Conservation (phyloP, 768 basidiomycete species). For the Phylloporus arenicola region DNA sequence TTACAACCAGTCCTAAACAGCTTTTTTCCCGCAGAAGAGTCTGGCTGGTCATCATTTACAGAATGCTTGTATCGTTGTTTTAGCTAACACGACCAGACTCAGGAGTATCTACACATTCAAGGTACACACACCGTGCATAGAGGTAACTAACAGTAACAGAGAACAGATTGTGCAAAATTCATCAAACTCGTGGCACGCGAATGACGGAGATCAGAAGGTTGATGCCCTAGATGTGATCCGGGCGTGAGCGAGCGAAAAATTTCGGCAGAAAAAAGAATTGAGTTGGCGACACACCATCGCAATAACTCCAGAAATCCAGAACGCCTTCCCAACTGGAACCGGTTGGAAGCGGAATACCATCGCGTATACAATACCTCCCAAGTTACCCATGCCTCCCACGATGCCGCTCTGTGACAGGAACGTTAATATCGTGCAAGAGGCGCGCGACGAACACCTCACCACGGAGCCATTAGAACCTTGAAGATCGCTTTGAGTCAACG, state of each 20-base stretch:
- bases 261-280: background rate
- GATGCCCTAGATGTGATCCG: background rate
- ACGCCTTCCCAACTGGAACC: slow-evolving; percentile 36
- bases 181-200: slow-evolving; percentile 7
- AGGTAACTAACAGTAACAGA: background rate
- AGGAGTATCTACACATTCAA: background rate
- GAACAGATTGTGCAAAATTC: background rate
- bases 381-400: slow-evolving; percentile 36
- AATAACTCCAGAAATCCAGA: slow-evolving; percentile 44
- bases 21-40: no score
- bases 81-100: no score
- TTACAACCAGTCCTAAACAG: no score
- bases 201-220: slow-evolving; percentile 5
- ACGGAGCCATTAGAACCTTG: slow-evolving; percentile 32
- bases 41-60: background rate
- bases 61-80: background rate
- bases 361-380: slow-evolving; percentile 47
- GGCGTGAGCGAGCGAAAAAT: background rate
- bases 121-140: background rate
- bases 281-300: slow-evolving; percentile 24
- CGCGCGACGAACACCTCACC: slow-evolving; percentile 14
- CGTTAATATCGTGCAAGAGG: background rate
- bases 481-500: background rate
- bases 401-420: slow-evolving; percentile 26
- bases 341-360: slow-evolving; percentile 45